These are phyloP conservation scores for Botrytis fabae DNA, from an alignment of 2,329 filamentous ascomycete species.

Conservation along the genomic window DNA sequence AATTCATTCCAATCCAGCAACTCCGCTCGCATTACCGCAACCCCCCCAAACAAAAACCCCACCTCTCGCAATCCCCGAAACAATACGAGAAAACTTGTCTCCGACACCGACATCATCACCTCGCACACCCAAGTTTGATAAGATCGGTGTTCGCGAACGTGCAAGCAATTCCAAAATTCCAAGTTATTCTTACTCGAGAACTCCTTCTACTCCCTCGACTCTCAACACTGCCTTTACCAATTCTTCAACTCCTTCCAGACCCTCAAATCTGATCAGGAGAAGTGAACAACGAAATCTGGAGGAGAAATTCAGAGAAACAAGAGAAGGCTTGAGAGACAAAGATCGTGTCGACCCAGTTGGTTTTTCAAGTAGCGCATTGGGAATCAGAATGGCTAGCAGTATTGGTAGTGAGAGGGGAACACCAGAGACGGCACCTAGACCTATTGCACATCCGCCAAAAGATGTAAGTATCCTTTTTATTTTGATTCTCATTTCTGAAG, in stretches of 20 bases:
- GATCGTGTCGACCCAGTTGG: background rate
- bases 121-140: conserved; percentile 3
- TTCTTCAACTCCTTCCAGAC: background rate
- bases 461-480: conserved; percentile 11
- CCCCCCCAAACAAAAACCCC: background rate
- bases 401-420: conserved; percentile 8
- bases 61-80: conserved; percentile 8
- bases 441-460: conserved; percentile 18
- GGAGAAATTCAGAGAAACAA: conserved; percentile 1
- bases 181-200: background rate
- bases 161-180: background rate
- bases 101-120: conserved; percentile 1
- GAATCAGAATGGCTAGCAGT: conserved; percentile 1
- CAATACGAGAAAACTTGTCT: background rate
- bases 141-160: conserved; percentile 3
- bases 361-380: background rate
- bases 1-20: background rate
- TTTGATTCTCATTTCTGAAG: background rate
- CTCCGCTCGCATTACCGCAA: background rate
- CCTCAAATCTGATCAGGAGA: background rate
- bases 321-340: conserved; percentile 1
- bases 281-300: background rate
- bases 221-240: background rate
- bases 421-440: conserved; percentile 20
- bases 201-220: background rate